Evolutionary conservation across 495 filamentous ascomycete genomes (phyloP), one percentile per base, ranked within the genome.

Genomic region (Aspergillus ellipticus): DNA sequence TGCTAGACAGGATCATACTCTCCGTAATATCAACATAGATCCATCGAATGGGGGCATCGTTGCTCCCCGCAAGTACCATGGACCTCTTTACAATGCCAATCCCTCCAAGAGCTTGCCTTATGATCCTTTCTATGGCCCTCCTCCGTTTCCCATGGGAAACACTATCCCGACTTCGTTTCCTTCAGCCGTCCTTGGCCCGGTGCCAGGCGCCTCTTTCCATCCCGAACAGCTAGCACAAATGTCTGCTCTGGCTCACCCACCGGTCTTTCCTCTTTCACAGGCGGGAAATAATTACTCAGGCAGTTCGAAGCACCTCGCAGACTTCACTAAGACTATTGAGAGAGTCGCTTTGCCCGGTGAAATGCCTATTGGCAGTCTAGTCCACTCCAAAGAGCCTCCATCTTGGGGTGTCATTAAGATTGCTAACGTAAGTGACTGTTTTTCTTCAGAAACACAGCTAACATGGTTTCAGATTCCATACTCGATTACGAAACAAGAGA

Each of bases 391-490:
- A 15, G 16, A 55, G 6, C 53, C 66, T 10, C 54, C 66, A 0
- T 55, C 62, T 20, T 69, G 66, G 58, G 77, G 77, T n/a, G 77
- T 80, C n/a, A 39, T 79, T 41, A 72, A 69, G 46, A 67, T 81
- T 48, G 66, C 72, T 15, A 80, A 80, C 50, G 77, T 79, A 60
- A 74, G 75, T 67, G 20, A 50, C 17, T 20, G 28, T 51, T n/a
- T 58, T 37, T 28, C 29, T 48, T n/a, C 42, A 55, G 11, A 19
- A 46, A 37, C 42, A 31, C 45, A 11, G n/a, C 42, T 66, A 35
- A 61, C 48, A 5, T 6, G 28, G 20, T 20, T 15, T 21, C 56
- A 89, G 87, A 88, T 90, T 45, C 89, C 89, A 0, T 93, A 85
- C 59, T 66, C 71, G 3, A 74, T 87, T 29, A 85, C 80, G 3